Percentiles rank a stretch among this genome's conserved stretches.
Evolutionary conservation across 495 filamentous ascomycete species (phyloP).

Genomic region (Penicillium alfredii): DNA sequence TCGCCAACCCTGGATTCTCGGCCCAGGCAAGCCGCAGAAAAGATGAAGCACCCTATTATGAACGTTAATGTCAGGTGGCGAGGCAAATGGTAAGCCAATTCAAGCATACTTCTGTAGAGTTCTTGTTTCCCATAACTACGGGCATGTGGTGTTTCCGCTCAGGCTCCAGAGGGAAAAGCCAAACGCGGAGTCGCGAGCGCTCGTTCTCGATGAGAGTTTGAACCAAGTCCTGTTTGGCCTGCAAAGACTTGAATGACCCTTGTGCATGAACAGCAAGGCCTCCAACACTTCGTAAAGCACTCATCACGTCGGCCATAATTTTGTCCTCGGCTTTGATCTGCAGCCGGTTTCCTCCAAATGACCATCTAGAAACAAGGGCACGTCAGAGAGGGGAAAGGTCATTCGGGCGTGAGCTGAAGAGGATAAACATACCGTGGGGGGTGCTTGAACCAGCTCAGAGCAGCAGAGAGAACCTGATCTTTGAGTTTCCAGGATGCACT

Average conservation of each 20-base stretch:
- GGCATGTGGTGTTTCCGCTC: constrained; percentile 50
- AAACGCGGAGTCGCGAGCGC: constrained; percentile 73
- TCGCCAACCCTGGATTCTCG: constrained; percentile 73
- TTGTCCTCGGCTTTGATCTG: constrained; percentile 90
- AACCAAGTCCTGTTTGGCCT: constrained; percentile 75
- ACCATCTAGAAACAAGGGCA: constrained; percentile 61
- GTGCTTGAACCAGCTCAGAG: constrained; percentile 78
- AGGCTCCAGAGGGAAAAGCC: constrained; percentile 80
- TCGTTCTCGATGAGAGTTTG: constrained; percentile 78
- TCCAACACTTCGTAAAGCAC: constrained; percentile 51
- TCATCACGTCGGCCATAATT: constrained; percentile 69
- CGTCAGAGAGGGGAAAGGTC: too few relatives aligned
- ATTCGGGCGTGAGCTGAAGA: constrained; percentile 9
- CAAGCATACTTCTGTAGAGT: constrained; percentile 26
- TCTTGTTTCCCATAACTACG: constrained; percentile 29
- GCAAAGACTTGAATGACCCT: constrained; percentile 56
- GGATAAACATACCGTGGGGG: constrained; percentile 52
- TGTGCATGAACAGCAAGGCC: constrained; percentile 49
- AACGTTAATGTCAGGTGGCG: too few relatives aligned
- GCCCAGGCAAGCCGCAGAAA: constrained; percentile 78
- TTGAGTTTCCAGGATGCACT: constrained; percentile 70
- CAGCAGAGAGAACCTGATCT: constrained; percentile 79
- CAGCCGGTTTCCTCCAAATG: constrained; percentile 87
- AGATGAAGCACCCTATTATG: constrained; percentile 33
- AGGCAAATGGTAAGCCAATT: too few relatives aligned